Conservation (phyloP, 345 rosid species). For the Laguncularia racemosa region DNA sequence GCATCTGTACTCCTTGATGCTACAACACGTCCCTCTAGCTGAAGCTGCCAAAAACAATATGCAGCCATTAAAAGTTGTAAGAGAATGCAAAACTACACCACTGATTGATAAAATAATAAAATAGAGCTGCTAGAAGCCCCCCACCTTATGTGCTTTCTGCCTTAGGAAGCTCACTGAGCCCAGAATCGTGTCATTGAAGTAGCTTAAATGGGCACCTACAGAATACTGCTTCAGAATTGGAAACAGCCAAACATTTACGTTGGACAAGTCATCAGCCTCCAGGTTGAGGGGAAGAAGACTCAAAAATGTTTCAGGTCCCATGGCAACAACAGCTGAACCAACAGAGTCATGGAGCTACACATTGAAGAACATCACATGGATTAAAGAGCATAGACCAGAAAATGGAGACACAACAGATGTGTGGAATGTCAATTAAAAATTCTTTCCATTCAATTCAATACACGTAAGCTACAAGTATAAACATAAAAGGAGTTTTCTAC, state of each 20-base stretch:
- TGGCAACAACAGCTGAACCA: slow-evolving; percentile 88
- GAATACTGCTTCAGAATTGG: slow-evolving; percentile 91
- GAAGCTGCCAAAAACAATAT: slow-evolving; percentile 47
- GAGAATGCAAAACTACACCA: neutral
- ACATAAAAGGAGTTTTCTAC: too few species aligned
- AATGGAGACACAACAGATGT: neutral
- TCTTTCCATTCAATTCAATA: too few species aligned
- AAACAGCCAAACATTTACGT: slow-evolving; percentile 88
- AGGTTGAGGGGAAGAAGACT: slow-evolving; percentile 63
- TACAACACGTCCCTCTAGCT: slow-evolving; percentile 51
- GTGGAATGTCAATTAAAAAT: too few species aligned
- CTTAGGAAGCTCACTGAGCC: slow-evolving; percentile 37
- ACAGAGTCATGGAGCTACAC: slow-evolving; percentile 82
- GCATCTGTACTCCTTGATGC: slow-evolving; percentile 66
- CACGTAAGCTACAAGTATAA: too few species aligned
- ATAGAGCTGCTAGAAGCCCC: neutral
- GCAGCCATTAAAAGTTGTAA: slow-evolving; percentile 10
- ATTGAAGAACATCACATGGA: slow-evolving; percentile 14
- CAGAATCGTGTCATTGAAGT: slow-evolving; percentile 57
- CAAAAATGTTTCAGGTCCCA: slow-evolving; percentile 87
- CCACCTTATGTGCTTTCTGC: slow-evolving; percentile 63
- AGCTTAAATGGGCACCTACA: slow-evolving; percentile 70
- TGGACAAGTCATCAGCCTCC: slow-evolving; percentile 69
- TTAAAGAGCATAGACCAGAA: neutral
- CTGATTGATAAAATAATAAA: neutral